Percentiles rank a stretch among this genome's conserved stretches.
Conservation (phyloP, 257 asterid species). For the Petrea volubilis region DNA sequence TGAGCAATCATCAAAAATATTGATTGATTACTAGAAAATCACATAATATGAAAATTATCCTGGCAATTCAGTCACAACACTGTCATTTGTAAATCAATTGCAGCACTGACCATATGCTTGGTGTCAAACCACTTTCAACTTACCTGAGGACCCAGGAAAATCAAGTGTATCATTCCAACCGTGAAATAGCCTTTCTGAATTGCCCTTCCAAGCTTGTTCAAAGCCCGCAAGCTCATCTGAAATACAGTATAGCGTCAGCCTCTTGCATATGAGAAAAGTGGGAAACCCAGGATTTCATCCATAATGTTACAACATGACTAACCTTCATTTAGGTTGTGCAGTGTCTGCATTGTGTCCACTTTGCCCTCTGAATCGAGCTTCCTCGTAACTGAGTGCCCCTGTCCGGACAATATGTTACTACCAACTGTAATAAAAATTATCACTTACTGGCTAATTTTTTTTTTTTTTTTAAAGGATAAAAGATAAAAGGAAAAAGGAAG, state of each 20-base stretch:
- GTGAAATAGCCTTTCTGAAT: conserved; percentile 35
- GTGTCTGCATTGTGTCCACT: conserved; percentile 65
- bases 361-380: conserved; percentile 74
- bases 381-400: conserved; percentile 83
- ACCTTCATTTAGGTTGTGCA: conserved; percentile 88
- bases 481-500: neutral
- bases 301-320: conserved; percentile 12
- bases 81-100: neutral
- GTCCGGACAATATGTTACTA: neutral
- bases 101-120: neutral
- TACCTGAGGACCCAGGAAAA: conserved; percentile 37
- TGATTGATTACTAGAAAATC: no score
- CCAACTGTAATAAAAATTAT: neutral
- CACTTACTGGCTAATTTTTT: neutral
- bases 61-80: neutral
- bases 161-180: conserved; percentile 36
- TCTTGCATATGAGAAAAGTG: neutral
- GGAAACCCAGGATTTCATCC: neutral
- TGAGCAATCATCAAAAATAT: no score
- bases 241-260: conserved; percentile 1
- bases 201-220: conserved; percentile 70
- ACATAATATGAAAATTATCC: no score
- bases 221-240: conserved; percentile 74
- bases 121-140: neutral
- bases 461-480: neutral